A percentile compares a stretch with the other conserved stretches of the same genome.
phyloP scores from a whole-genome alignment of 805 yeast species.

The Teunomyces funiuensis region DNA sequence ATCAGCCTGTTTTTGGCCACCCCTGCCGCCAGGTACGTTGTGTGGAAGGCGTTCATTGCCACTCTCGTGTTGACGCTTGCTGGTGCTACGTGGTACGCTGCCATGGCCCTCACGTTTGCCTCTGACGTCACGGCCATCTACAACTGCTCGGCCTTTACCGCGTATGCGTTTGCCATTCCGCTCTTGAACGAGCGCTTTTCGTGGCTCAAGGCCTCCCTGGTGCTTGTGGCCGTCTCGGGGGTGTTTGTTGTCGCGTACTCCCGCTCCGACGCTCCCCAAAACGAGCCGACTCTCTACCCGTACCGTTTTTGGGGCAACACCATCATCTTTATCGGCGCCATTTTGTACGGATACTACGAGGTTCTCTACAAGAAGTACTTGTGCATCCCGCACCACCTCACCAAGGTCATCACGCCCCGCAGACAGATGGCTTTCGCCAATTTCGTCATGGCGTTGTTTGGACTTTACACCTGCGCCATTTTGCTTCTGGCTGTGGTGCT shows the following conservation, averaged over 20 bases:
- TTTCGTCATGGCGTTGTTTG: conserved; percentile 68
- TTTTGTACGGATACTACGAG: conserved; percentile 79
- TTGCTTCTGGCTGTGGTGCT: conserved; percentile 50
- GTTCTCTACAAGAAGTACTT: conserved; percentile 73
- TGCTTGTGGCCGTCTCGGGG: conserved; percentile 68
- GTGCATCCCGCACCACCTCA: conserved; percentile 65
- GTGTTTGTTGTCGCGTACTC: conserved; percentile 78
- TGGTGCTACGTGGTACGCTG: conserved; percentile 82
- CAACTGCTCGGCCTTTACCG: conserved; percentile 87
- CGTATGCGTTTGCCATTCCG: conserved; percentile 80
- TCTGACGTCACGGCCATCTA: conserved; percentile 88
- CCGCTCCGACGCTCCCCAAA: conserved; percentile 17
- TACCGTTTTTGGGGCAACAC: conserved; percentile 66
- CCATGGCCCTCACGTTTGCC: conserved; percentile 78
- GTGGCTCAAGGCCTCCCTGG: conserved; percentile 64
- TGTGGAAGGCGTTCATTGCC: conserved; percentile 42
- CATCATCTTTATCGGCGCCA: conserved; percentile 70
- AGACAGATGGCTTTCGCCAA: conserved; percentile 82
- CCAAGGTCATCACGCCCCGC: conserved; percentile 46
- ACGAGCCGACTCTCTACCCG: no score
- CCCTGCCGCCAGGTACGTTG: conserved; percentile 50
- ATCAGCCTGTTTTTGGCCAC: conserved; percentile 37
- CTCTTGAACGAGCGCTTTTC: conserved; percentile 65
- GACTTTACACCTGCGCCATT: conserved; percentile 51
- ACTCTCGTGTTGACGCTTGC: conserved; percentile 67